A percentile compares a stretch with the other conserved stretches of the same genome.
phyloP scores from a whole-genome alignment of 2,329 filamentous ascomycete species.

The Arthrobotrys sinensis region DNA sequence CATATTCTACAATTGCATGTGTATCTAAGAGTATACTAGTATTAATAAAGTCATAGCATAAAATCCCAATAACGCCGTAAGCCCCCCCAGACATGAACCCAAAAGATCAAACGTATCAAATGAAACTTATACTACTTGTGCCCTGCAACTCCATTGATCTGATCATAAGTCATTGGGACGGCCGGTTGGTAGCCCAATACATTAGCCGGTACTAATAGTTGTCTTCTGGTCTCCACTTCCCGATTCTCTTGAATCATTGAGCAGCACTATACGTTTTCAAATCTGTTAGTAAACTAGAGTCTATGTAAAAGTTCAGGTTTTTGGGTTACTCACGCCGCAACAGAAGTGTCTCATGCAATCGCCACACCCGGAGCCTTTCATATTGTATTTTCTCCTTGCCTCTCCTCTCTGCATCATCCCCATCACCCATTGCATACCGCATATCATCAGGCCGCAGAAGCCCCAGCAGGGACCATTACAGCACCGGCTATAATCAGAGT shows the following conservation, averaged over 20 bases:
- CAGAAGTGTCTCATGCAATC: slow-evolving; percentile 73
- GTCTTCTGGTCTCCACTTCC: slow-evolving; percentile 26
- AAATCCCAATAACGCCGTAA: too few species aligned
- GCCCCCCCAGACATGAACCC: not conserved
- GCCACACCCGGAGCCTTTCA: slow-evolving; percentile 70
- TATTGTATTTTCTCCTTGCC: slow-evolving; percentile 72
- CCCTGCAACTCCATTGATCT: slow-evolving; percentile 1
- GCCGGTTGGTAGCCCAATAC: not conserved
- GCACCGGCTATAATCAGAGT: slow-evolving; percentile 36
- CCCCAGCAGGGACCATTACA: slow-evolving; percentile 66
- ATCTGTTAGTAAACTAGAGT: slow-evolving; percentile 1
- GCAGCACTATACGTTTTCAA: slow-evolving; percentile 69
- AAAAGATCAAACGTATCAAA: too few species aligned
- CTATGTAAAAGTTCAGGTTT: not conserved
- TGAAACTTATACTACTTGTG: not conserved
- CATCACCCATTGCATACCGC: slow-evolving; percentile 67
- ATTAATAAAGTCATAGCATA: too few species aligned
- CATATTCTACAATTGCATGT: not conserved
- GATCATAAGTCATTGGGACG: slow-evolving; percentile 13
- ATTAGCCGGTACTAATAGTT: slow-evolving; percentile 22
- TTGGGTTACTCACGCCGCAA: slow-evolving; percentile 66
- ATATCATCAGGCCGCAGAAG: slow-evolving; percentile 65
- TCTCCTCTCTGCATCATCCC: slow-evolving; percentile 73
- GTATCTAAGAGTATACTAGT: too few species aligned
- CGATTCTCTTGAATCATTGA: slow-evolving; percentile 73